Base-by-base conservation (phyloP, 768 basidiomycete genomes). In the Boletus rufocinnamomeus region DNA sequence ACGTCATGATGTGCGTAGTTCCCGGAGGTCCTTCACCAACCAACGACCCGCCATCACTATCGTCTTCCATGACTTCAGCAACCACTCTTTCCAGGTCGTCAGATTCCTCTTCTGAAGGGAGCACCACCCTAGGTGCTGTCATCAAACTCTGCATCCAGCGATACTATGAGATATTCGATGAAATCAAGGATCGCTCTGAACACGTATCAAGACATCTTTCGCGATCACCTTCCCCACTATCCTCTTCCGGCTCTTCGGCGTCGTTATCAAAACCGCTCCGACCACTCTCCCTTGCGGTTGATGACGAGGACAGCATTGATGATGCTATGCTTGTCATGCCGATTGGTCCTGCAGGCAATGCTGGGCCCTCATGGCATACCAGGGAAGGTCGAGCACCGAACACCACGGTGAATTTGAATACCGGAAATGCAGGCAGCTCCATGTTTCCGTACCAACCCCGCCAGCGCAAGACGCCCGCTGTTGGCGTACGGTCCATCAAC, bases 81-180 rank as follows among this genome's bases (percentile, higher is more conserved):
- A 60, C 66, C 19, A 63, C 64, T 11, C 37, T 53, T 56, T 66
- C 69, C 32, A 58, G 60, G n/a, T 68, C 66, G 48, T 54, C 70
- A n/a, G 67, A 69, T 47, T 63, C 76, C 2, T 64, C 63, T 30
- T 59, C 61, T 4, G 81, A 84, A 64, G 82, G 81, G 35, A 76
- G 75, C 62, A 84, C 84, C 10, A 91, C 90, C 1, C 76, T 94
- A 0, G 91, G 90, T 3, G 76, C 79, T 60, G 76, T 93, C 43
- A 77, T 93, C 71, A 86, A 86, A 67, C 74, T 91, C 44, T 93
- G 89, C 70, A 92, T 93, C 51, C 82, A 88, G 65, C 83, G 84
- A 44, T 94, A 93, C 69, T 93, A 87, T 69, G 92, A 94, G 69
- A 77, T 93, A 32, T 94, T 94, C 64, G 91, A 93, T 68, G 92